Evolutionary conservation across 495 filamentous ascomycete species (phyloP).

Genomic region (Penicillium robsamsonii): DNA sequence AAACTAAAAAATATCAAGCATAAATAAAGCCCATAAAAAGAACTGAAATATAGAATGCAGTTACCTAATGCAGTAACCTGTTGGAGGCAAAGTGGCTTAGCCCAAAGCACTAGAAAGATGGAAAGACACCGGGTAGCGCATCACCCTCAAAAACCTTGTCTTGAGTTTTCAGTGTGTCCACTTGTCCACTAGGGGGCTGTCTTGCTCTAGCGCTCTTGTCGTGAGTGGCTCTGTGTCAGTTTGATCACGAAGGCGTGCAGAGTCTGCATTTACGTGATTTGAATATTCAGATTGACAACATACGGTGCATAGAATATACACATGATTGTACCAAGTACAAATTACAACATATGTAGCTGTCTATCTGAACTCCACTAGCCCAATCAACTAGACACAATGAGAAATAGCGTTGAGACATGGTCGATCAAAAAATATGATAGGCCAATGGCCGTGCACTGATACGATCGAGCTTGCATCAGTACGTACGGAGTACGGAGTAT

Average conservation of each 20-base stretch:
- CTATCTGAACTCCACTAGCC: not conserved
- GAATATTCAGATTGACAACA: not conserved
- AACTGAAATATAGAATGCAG: not conserved
- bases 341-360: not conserved
- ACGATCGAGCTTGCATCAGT: not conserved
- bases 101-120: not conserved
- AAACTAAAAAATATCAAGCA: not conserved
- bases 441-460: constrained; percentile 3
- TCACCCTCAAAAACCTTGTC: constrained; percentile 16
- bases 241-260: not conserved
- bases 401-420: not conserved
- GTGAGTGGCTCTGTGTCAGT: constrained; percentile 8
- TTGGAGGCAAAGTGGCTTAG: not conserved
- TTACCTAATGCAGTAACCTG: not conserved
- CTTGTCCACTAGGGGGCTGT: constrained; percentile 10
- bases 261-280: not conserved
- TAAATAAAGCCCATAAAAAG: not conserved
- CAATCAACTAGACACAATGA: not conserved
- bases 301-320: too few species aligned
- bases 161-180: constrained; percentile 19
- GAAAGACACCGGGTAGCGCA: not conserved
- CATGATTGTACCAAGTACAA: too few species aligned
- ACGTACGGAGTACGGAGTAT: not conserved
- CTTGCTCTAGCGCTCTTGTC: constrained; percentile 16
- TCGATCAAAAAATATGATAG: constrained; percentile 1